Percentiles rank a stretch among this genome's conserved stretches.
Conservation (phyloP, 371 early-diverging fungal genomes). For the Mortierella sp. region DNA sequence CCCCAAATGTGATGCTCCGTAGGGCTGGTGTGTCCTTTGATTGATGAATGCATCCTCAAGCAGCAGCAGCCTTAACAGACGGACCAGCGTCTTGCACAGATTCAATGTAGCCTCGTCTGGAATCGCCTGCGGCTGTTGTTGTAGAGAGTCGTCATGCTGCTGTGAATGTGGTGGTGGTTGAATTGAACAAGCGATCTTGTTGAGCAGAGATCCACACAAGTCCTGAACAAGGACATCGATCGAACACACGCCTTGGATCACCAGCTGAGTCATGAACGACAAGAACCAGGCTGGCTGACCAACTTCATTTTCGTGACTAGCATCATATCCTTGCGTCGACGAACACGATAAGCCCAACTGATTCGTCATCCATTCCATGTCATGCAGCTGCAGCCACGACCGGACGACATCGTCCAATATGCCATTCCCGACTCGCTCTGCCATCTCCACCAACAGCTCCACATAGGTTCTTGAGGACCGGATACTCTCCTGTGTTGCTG, state of each 20-base stretch:
- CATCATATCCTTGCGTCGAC: constrained; percentile 36
- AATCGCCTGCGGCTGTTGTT: constrained; percentile 27
- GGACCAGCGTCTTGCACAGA: constrained; percentile 62
- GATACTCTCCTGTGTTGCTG: constrained; percentile 17
- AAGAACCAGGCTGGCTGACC: constrained; percentile 59
- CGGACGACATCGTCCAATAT: constrained; percentile 35
- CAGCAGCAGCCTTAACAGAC: constrained; percentile 61
- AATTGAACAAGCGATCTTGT: constrained; percentile 51
- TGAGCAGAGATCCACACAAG: constrained; percentile 60
- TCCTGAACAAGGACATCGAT: constrained; percentile 57
- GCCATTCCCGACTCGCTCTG: constrained; percentile 37
- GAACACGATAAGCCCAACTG: constrained; percentile 14
- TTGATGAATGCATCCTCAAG: constrained; percentile 55
- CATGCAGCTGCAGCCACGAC: constrained; percentile 34
- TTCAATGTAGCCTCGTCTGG: constrained; percentile 52
- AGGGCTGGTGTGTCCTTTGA: constrained; percentile 23
- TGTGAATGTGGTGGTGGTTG: constrained; percentile 1
- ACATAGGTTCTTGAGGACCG: constrained; percentile 26
- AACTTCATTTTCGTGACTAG: neutral
- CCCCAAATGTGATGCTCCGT: constrained; percentile 28
- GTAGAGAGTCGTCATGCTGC: constrained; percentile 12
- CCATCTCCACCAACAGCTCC: constrained; percentile 41
- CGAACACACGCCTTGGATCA: constrained; percentile 57
- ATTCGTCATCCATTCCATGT: constrained; percentile 32
- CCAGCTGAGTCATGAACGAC: constrained; percentile 61